Percentiles rank a stretch among this genome's conserved stretches.
These are phyloP conservation scores for Mastigamoeba balamuthi DNA, from an alignment of 78 protist species.

Conservation along the genomic window DNA sequence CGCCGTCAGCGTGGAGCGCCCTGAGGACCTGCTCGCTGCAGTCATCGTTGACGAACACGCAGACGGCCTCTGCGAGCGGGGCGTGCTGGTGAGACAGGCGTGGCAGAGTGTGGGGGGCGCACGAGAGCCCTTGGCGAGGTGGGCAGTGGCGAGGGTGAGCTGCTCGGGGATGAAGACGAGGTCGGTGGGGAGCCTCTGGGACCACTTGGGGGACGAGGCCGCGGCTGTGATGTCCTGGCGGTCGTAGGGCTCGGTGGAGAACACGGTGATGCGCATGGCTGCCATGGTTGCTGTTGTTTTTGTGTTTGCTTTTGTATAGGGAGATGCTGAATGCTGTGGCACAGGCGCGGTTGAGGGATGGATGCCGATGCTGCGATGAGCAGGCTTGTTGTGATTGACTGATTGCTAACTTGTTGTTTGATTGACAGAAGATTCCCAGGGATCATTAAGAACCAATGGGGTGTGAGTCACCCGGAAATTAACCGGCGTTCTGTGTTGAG, in stretches of 20 bases:
- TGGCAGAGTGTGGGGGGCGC: not conserved
- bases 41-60: constrained; percentile 64
- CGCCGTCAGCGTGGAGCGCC: not conserved
- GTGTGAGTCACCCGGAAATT: too few relatives aligned
- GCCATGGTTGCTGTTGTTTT: too few relatives aligned
- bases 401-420: too few relatives aligned
- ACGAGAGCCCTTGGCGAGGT: constrained; percentile 18
- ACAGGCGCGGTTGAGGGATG: too few relatives aligned
- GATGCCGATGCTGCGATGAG: too few relatives aligned
- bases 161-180: not conserved
- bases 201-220: not conserved
- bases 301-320: too few relatives aligned
- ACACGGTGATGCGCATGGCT: not conserved
- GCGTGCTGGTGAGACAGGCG: not conserved
- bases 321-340: too few relatives aligned
- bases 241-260: not conserved
- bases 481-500: too few relatives aligned
- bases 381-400: too few relatives aligned
- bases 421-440: too few relatives aligned
- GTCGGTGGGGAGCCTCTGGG: not conserved
- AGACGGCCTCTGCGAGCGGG: constrained; percentile 27
- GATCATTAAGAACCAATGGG: too few relatives aligned
- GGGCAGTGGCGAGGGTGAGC: not conserved
- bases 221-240: not conserved
- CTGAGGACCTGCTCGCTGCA: not conserved